Evolutionary conservation across 2,329 filamentous ascomycete species (phyloP).

Genomic region (Phyllosticta citrichinensis): DNA sequence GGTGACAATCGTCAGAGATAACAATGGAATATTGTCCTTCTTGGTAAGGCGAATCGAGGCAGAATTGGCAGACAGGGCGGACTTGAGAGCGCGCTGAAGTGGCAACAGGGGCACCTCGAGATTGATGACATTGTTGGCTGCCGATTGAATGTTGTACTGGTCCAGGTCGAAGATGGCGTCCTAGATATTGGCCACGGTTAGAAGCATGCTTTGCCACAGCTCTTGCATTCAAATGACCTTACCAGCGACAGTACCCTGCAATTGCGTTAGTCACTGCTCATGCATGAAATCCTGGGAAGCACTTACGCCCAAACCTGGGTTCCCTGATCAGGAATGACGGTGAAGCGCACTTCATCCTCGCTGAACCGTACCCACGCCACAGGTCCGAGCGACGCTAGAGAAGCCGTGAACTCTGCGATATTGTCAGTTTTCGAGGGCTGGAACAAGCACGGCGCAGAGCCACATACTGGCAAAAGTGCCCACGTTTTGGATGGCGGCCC

Average conservation of each 20-base stretch:
- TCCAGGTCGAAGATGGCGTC: conserved; percentile 75
- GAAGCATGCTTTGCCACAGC: neutral
- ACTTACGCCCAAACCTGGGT: conserved; percentile 93
- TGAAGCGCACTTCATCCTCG: conserved; percentile 81
- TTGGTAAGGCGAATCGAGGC: conserved; percentile 86
- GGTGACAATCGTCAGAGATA: conserved; percentile 83
- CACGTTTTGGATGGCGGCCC: conserved; percentile 42
- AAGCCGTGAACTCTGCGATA: conserved; percentile 48
- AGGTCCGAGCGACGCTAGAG: conserved; percentile 59
- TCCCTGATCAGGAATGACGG: conserved; percentile 86
- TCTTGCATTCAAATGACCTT: conserved; percentile 14
- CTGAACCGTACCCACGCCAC: conserved; percentile 86
- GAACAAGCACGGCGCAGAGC: conserved; percentile 6
- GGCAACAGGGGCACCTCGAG: conserved; percentile 85
- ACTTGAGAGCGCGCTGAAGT: conserved; percentile 84
- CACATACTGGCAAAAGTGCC: conserved; percentile 43
- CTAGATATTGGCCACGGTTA: conserved; percentile 29
- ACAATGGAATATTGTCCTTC: conserved; percentile 74
- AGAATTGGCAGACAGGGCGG: conserved; percentile 69
- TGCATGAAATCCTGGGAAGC: conserved; percentile 11
- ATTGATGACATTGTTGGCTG: conserved; percentile 85
- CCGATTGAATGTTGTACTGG: conserved; percentile 75
- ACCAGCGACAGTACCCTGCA: conserved; percentile 33
- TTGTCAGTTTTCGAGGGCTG: neutral
- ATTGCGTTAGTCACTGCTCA: conserved; percentile 13